Evolutionary conservation across 345 rosid genomes (phyloP), one percentile per base, ranked within the genome.

Genomic region (Noccaea caerulescens): DNA sequence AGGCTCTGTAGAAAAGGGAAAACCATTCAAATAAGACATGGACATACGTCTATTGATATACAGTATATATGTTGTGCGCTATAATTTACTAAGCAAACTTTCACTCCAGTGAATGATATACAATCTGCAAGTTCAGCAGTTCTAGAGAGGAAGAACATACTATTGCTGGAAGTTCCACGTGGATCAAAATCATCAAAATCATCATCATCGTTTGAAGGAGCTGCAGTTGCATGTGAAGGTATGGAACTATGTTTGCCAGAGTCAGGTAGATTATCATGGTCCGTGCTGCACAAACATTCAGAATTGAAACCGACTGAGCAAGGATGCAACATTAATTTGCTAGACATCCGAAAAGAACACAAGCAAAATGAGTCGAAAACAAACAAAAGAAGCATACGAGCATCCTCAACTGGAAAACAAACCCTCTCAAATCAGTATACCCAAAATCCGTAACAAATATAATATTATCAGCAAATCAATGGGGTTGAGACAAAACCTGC

Each of bases 131-230:
- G 45, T 12, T 66, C 55, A 51, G 56, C 47, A 46, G 37, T 27
- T 3, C 39, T 7, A 33, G 3, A 50, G 33, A 52, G 61, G 8
- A 57, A 83, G 8, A 57, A 83, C 98, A 82, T 85, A 95, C 98
- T 88, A 34, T 84, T 76, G 58, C 77, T 77, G 43, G 88, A 85
- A 47, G 84, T 88, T 82, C 94, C 98, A 51, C 98, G 91, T 46
- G 98, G 99, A 85, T 92, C 93, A 65, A 94, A 94, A 84, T 93
- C 97, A 80, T 92, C 97, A 65, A 86, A 82, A 38, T 88, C 92
- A 32, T 88, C 86, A 30, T 83, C 89, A 47, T 69, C 71, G 76
- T 76, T 86, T 41, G 88, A 76, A 72, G 85, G 83, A 71, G 51
- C 73, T 53, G 64, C 82, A 33, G 81, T 16, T 41, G 53, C 72